Base-by-base conservation (phyloP, 805 yeast genomes). In the Starmerella khaoyaiensis region DNA sequence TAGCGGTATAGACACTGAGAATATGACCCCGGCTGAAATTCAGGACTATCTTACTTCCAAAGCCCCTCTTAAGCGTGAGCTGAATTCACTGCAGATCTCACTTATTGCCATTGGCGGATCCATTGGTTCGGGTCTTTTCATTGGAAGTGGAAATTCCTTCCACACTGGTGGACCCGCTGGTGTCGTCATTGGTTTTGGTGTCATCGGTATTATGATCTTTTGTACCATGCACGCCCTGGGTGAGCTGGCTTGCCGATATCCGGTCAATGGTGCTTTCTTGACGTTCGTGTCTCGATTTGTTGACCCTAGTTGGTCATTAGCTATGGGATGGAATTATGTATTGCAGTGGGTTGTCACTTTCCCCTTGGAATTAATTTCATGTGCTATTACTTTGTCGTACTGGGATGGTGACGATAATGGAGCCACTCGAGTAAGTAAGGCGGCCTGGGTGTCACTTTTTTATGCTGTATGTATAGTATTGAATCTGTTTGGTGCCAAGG, bases 51-150 rank as follows among this genome's bases (percentile, higher is more conserved):
- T 47, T 19, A 42, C 39, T 15, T 36, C 46, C 11, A 39, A 38
- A 14, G 47, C 49, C 4, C 51, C 52, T 1, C 39, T 48, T 11
- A 62, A 69, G 31, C 56, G 73, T 32, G 39, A 37, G 15, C 52
- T 59, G 37, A 56, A 55, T 41, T 37, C 48, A 12, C 48, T 61
- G 10, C 63, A 59, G 39, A 35, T 59, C 30, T 56, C 53, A 37
- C 74, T 79, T 73, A 77, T 81, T 51, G 83, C 93, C 27, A 65
- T 82, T 38, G 90, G 90, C 40, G 84, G 90, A 37, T 77, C 87
- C 35, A 76, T 81, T 42, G 94, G 94, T 52, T 77, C 90, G 21
- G 79, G 79, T 48, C 57, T 74, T 22, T 74, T 71, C 51, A 60
- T 74, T 24, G 70, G 74, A 26, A 60, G 71, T 0, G 75, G 76